Conservation (phyloP, 345 rosid genomes). For the Isatis tinctoria region DNA sequence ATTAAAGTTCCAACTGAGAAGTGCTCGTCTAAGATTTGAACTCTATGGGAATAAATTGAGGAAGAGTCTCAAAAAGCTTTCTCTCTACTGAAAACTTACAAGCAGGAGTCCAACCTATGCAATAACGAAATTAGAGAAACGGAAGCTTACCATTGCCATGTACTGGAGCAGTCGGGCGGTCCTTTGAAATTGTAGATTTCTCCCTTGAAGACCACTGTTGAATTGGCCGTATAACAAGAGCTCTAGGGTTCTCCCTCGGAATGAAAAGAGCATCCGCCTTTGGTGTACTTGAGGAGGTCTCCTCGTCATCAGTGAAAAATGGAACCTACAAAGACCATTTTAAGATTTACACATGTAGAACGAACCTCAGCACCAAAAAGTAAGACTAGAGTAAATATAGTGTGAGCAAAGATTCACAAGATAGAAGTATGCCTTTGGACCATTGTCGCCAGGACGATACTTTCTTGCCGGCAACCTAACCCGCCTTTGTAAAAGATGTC, state of each 20-base stretch:
- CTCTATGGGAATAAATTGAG: not conserved
- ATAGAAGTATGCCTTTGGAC: slow-evolving; percentile 54
- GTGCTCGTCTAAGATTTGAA: slow-evolving; percentile 3
- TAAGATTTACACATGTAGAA: not conserved
- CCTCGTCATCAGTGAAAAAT: slow-evolving; percentile 83
- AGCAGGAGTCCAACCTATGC: not conserved
- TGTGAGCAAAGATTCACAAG: not conserved
- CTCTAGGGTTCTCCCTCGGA: slow-evolving; percentile 96
- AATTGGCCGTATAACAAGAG: slow-evolving; percentile 68
- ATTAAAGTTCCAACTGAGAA: not conserved
- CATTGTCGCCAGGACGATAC: slow-evolving; percentile 67
- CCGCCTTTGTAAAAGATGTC: slow-evolving; percentile 79
- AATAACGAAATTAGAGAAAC: not conserved
- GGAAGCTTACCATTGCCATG: slow-evolving; percentile 48
- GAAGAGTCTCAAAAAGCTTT: not conserved
- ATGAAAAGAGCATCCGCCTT: slow-evolving; percentile 90
- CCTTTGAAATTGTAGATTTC: slow-evolving; percentile 48
- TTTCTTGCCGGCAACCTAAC: slow-evolving; percentile 74
- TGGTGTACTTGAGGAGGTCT: slow-evolving; percentile 78
- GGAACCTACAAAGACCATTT: slow-evolving; percentile 61
- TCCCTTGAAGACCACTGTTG: slow-evolving; percentile 47
- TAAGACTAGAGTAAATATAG: not conserved
- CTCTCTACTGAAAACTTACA: not conserved
- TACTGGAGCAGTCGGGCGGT: slow-evolving; percentile 30
- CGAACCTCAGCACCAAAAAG: not conserved